Percentiles rank a stretch among this genome's conserved stretches.
These are phyloP conservation scores for Globisporangium camurandrum DNA, from an alignment of 352 stramenopile species.

Conservation along the genomic window DNA sequence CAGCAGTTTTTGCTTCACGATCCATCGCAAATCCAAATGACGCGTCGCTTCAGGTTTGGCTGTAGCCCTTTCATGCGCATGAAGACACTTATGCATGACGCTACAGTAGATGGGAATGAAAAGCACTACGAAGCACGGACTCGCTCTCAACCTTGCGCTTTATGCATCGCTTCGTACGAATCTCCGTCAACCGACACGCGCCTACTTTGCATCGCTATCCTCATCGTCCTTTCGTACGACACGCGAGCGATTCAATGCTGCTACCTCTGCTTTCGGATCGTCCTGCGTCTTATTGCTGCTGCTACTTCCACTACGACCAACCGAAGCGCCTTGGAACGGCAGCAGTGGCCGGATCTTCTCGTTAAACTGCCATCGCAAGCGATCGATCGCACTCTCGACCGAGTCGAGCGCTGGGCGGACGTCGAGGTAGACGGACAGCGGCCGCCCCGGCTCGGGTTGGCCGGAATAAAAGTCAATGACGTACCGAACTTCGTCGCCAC, in stretches of 20 bases:
- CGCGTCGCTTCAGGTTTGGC: no score
- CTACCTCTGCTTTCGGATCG: no score
- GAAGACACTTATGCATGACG: no score
- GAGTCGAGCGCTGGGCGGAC: conserved; percentile 95
- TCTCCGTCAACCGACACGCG: background rate
- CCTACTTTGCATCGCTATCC: background rate
- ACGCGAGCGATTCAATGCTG: conserved; percentile 17
- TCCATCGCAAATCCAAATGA: no score
- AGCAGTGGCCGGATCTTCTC: conserved; percentile 65
- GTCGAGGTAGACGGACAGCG: conserved; percentile 93
- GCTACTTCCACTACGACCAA: conserved; percentile 12
- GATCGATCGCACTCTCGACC: conserved; percentile 65
- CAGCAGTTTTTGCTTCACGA: no score
- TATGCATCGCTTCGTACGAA: background rate
- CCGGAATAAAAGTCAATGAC: conserved; percentile 99
- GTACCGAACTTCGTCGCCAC: conserved; percentile 91
- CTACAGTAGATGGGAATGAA: no score
- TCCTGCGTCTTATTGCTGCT: background rate
- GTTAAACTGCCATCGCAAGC: conserved; percentile 72
- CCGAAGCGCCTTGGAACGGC: conserved; percentile 55
- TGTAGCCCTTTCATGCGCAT: no score
- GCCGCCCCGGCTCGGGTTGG: conserved; percentile 65
- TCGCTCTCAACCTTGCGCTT: no score
- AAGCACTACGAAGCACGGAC: no score
- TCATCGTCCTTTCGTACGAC: conserved; percentile 19